Conservation (phyloP, 306 rosid genomes). For the Cucurbita argyrosperma region DNA sequence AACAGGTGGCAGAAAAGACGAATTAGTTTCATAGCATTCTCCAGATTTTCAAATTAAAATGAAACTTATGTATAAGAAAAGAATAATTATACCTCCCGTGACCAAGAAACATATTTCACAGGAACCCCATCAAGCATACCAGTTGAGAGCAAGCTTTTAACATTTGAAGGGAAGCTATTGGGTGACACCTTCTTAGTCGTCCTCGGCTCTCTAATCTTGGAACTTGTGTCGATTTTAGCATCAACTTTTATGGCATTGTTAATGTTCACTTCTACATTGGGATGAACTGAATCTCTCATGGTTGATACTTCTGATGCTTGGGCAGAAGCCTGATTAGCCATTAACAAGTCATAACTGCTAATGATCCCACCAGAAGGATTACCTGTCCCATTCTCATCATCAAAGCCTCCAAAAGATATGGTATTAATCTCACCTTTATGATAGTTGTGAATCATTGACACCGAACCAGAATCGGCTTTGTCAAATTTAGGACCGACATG, state of each 20-base stretch:
- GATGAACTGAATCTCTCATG: constrained; percentile 35
- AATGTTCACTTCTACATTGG: constrained; percentile 30
- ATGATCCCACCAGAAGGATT: constrained; percentile 52
- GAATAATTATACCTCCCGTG: constrained; percentile 51
- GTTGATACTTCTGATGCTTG: constrained; percentile 34
- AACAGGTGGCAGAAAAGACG: not conserved
- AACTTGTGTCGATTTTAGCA: constrained; percentile 22
- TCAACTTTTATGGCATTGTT: constrained; percentile 27
- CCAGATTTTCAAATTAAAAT: not conserved
- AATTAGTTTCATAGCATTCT: not conserved
- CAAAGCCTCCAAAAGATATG: constrained; percentile 63
- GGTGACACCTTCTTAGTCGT: constrained; percentile 53
- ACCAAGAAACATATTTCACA: constrained; percentile 86
- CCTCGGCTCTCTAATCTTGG: constrained; percentile 60
- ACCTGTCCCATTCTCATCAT: constrained; percentile 34
- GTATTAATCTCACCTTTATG: constrained; percentile 42
- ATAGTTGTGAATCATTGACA: constrained; percentile 32
- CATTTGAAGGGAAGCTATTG: constrained; percentile 90
- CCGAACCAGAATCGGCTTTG: constrained; percentile 38
- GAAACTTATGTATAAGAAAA: constrained; percentile 1
- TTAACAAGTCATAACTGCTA: constrained; percentile 44
- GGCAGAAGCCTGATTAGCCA: constrained; percentile 40
- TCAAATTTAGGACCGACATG: constrained; percentile 33
- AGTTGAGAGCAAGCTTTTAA: constrained; percentile 85
- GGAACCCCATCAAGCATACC: constrained; percentile 88